A percentile compares a stretch with the other conserved stretches of the same genome.
These are phyloP conservation scores for Malus asiatica DNA, from an alignment of 306 rosid genomes.

Conservation along the genomic window DNA sequence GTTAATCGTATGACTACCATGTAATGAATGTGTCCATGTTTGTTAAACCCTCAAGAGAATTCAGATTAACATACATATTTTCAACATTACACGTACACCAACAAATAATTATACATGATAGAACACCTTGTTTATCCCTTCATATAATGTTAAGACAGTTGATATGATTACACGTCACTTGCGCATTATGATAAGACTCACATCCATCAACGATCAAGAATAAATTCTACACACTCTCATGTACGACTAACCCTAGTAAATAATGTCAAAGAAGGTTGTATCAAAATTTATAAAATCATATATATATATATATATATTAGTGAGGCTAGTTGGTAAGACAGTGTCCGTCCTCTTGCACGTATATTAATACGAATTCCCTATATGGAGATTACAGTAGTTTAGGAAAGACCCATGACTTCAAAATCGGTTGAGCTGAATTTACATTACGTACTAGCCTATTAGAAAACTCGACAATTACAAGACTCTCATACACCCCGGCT, in stretches of 20 bases:
- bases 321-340: neutral
- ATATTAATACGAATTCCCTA: too few species aligned
- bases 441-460: too few species aligned
- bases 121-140: neutral
- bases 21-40: too few species aligned
- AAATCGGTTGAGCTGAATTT: too few species aligned
- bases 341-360: neutral
- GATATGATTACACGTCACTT: too few species aligned
- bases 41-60: neutral
- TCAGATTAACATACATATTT: neutral
- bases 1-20: neutral
- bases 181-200: too few species aligned
- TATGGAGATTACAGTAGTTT: too few species aligned
- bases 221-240: neutral
- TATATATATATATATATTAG: neutral
- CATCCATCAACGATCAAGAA: neutral
- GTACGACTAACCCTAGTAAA: neutral
- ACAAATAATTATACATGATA: neutral
- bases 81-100: neutral
- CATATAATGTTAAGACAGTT: neutral
- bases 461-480: too few species aligned
- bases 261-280: neutral
- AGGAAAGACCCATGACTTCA: too few species aligned
- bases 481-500: too few species aligned
- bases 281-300: neutral